Evolutionary conservation across 2,329 filamentous ascomycete species (phyloP).

Genomic region (Beauveria asiatica): DNA sequence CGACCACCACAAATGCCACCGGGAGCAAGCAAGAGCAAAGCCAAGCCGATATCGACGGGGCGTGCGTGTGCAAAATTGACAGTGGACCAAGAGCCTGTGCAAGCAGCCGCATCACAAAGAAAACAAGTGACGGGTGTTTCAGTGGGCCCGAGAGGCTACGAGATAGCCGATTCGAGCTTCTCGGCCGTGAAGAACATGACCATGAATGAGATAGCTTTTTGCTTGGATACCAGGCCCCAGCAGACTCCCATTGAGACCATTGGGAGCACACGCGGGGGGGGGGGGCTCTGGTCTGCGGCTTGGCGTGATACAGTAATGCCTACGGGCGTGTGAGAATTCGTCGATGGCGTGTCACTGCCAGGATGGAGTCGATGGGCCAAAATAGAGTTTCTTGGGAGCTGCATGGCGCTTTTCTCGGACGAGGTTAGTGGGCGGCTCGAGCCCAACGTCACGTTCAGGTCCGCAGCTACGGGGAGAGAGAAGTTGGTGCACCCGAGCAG

Average conservation of each 20-base stretch:
- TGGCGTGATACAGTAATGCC: not conserved
- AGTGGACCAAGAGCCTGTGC: not conserved
- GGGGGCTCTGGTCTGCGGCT: not conserved
- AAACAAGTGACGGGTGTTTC: conserved; percentile 3
- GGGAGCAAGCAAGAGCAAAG: not conserved
- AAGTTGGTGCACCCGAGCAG: not conserved
- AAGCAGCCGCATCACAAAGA: not conserved
- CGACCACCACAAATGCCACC: not conserved
- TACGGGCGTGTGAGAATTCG: not conserved
- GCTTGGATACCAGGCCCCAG: not conserved
- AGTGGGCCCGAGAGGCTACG: not conserved
- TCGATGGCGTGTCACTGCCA: not conserved
- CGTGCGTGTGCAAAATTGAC: not conserved
- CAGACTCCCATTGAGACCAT: not conserved
- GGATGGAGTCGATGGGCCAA: conserved; percentile 1
- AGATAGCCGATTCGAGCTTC: conserved; percentile 2
- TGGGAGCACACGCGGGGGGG: not conserved
- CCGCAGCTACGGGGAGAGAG: not conserved
- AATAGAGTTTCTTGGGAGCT: conserved; percentile 6
- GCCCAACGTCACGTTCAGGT: conserved; percentile 5
- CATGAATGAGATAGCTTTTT: not conserved
- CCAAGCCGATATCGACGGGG: not conserved
- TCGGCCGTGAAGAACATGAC: not conserved
- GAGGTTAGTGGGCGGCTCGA: conserved; percentile 10
- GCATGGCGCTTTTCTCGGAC: conserved; percentile 6